A percentile compares a stretch with the other conserved stretches of the same genome.
These are phyloP conservation scores for Apophysomyces sp. DNA, from an alignment of 371 early-diverging fungal genomes.

Conservation along the genomic window DNA sequence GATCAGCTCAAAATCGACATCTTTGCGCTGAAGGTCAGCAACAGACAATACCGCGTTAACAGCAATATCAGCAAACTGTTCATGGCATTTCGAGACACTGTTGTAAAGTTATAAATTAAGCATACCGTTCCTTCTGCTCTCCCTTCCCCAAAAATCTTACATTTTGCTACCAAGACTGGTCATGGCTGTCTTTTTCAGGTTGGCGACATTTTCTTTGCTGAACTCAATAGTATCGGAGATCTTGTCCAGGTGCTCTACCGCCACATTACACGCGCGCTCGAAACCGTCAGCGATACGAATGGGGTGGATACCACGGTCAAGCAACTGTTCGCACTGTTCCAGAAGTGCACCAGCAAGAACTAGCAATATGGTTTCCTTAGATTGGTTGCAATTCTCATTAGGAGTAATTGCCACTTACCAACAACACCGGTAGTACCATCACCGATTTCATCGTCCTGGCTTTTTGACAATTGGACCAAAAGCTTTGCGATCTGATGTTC, in stretches of 20 bases:
- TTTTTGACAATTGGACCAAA: slow-evolving; percentile 96
- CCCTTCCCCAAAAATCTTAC: slow-evolving; percentile 47
- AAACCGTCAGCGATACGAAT: slow-evolving; percentile 99
- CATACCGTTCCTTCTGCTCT: not conserved
- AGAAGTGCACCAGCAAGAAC: slow-evolving; percentile 98
- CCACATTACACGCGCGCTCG: slow-evolving; percentile 94
- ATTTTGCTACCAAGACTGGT: slow-evolving; percentile 99
- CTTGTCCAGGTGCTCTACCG: slow-evolving; percentile 87
- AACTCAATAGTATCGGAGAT: slow-evolving; percentile 93
- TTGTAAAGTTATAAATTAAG: not conserved
- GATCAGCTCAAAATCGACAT: slow-evolving; percentile 99
- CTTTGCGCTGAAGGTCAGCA: slow-evolving; percentile 97
- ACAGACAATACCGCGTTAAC: slow-evolving; percentile 98
- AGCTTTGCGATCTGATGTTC: slow-evolving; percentile 99
- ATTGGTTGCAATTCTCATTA: not conserved
- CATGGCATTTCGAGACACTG: slow-evolving; percentile 96
- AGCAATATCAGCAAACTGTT: slow-evolving; percentile 96
- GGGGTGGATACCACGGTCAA: slow-evolving; percentile 99
- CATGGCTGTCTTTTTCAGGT: slow-evolving; percentile 96
- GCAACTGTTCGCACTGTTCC: slow-evolving; percentile 94
- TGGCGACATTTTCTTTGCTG: slow-evolving; percentile 76
- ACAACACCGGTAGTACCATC: slow-evolving; percentile 99
- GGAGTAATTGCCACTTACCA: slow-evolving; percentile 49
- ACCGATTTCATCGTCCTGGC: slow-evolving; percentile 99
- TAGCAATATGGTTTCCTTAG: too few relatives aligned